phyloP scores from a whole-genome alignment of 2,329 filamentous ascomycete genomes.

The Microsporum canis region DNA sequence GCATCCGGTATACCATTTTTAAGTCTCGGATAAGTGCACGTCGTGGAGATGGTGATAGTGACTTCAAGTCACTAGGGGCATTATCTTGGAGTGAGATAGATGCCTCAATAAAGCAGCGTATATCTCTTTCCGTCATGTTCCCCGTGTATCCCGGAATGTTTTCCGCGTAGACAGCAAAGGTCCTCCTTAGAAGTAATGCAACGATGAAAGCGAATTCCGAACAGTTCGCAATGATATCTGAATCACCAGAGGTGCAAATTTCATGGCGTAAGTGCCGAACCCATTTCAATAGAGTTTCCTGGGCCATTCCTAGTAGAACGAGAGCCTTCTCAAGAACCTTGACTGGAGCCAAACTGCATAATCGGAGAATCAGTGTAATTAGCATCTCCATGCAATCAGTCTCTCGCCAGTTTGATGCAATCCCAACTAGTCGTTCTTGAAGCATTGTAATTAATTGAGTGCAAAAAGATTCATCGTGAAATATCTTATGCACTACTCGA shows the following conservation, averaged over 20 bases:
- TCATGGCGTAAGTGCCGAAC: slow-evolving; percentile 38
- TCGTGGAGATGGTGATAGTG: slow-evolving; percentile 25
- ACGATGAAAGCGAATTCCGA: slow-evolving; percentile 14
- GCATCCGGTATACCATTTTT: slow-evolving; percentile 34
- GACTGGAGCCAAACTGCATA: slow-evolving; percentile 22
- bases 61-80: slow-evolving; percentile 25
- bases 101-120: slow-evolving; percentile 10
- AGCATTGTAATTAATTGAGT: slow-evolving; percentile 39
- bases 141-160: slow-evolving; percentile 6
- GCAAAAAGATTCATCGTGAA: slow-evolving; percentile 44
- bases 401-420: slow-evolving; percentile 50
- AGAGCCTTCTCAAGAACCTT: slow-evolving; percentile 10
- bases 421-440: slow-evolving; percentile 32
- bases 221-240: slow-evolving; percentile 19
- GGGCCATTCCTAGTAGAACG: slow-evolving; percentile 32
- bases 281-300: slow-evolving; percentile 42
- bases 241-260: slow-evolving; percentile 30
- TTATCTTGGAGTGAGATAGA: slow-evolving; percentile 37
- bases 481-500: slow-evolving; percentile 40
- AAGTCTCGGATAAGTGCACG: slow-evolving; percentile 39
- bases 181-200: slow-evolving; percentile 15
- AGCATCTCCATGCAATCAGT: slow-evolving; percentile 47
- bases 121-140: neutral
- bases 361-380: slow-evolving; percentile 41
- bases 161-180: slow-evolving; percentile 10